These are phyloP conservation scores for Yarrowia deformans DNA, from an alignment of 805 yeast species.

Conservation along the genomic window DNA sequence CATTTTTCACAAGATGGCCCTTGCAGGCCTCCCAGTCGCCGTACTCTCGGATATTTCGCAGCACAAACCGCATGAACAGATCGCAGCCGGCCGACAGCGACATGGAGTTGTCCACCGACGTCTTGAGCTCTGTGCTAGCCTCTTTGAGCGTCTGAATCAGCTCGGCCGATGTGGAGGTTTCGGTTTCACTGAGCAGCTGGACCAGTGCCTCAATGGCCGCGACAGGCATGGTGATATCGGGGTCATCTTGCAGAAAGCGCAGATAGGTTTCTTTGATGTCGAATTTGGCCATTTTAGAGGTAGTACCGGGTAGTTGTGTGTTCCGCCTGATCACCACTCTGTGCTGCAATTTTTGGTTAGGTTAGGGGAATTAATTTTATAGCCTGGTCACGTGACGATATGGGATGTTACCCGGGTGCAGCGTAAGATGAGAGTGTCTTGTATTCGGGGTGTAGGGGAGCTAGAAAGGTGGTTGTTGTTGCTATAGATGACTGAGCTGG, in stretches of 20 bases:
- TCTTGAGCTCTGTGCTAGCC: constrained; percentile 76
- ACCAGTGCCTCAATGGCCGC: constrained; percentile 97
- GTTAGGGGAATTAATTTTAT: constrained; percentile 1
- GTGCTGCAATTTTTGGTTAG: background rate
- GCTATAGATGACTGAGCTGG: too few species aligned
- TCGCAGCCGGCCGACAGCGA: constrained; percentile 98
- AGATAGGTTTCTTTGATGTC: constrained; percentile 85
- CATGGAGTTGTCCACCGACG: constrained; percentile 85
- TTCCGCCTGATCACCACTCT: background rate
- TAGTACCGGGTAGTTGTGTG: too few species aligned
- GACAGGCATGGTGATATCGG: constrained; percentile 98
- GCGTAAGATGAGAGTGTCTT: background rate
- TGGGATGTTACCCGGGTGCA: constrained; percentile 7
- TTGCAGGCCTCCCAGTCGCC: constrained; percentile 96
- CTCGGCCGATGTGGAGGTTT: constrained; percentile 94
- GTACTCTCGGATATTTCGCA: constrained; percentile 80
- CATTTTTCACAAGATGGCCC: constrained; percentile 88
- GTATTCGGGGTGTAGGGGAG: too few species aligned
- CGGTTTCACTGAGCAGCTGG: constrained; percentile 77
- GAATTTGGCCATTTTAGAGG: constrained; percentile 51
- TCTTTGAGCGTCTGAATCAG: constrained; percentile 79
- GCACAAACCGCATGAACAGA: constrained; percentile 89
- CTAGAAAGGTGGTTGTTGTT: background rate
- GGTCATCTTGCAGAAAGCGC: constrained; percentile 81
- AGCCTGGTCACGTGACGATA: background rate